Evolutionary conservation across 2,329 filamentous ascomycete species (phyloP), one percentile per base, ranked within the genome.

Genomic region (Botrytis tulipae): DNA sequence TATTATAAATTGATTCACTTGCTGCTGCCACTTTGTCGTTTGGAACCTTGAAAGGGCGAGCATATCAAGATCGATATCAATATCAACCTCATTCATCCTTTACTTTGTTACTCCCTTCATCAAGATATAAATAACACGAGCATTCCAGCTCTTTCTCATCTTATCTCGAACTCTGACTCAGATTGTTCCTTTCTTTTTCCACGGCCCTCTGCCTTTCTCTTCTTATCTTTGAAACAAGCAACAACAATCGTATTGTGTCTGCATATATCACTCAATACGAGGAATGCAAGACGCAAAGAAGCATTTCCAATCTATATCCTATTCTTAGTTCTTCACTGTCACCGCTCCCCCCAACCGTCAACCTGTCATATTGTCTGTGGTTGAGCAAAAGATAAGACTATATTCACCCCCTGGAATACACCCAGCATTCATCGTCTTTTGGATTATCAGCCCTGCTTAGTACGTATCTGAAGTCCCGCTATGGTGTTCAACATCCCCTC

Each of bases 1-100:
- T 40, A 54, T 68, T 68, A 68, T 68, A 68, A 68, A 68, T 68
- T 40, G 65, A 68, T 68, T 68, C 65, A 29, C 25, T 37, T 42
- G 25, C 46, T 40, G 46, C 65, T 54, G 65, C 35, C 32, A 40
- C n/a, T 20, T n/a, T 37, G 44, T n/a, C 25, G 14, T 51, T 40
- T 67, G 44, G 44, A 67, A 67, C 44, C 44, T 67, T 40, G 46
- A 68, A 40, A 68, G 35, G 37, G 22, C 63, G 25, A 67, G 63
- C 63, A 67, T 42, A 69, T 40, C 22, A 25, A 20, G 35, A 67
- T 67, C 54, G 25, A 67, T 32, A 68, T 40, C 22, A 25, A n/a
- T 35, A 66, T 66, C 54, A 22, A 40, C 35, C 37, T 61, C 59
- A 40, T 40, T 68, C 46, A 37, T 68, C 32, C 44, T n/a, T 7